A percentile compares a stretch with the other conserved stretches of the same genome.
phyloP scores from a whole-genome alignment of 495 filamentous ascomycete genomes.

The Articulospora tetracladia region DNA sequence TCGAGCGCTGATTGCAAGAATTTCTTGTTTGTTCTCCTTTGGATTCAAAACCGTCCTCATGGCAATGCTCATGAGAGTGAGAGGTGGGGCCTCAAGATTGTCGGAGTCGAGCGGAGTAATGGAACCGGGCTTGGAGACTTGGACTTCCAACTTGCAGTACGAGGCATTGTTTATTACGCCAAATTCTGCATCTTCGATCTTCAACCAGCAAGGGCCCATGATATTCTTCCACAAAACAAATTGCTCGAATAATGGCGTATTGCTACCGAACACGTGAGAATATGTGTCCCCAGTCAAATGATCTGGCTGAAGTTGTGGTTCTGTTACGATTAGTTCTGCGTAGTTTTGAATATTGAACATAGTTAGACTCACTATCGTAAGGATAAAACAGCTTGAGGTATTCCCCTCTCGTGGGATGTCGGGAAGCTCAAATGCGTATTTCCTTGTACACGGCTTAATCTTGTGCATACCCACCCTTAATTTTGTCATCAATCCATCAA shows the following conservation, averaged over 20 bases:
- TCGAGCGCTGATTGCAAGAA: slow-evolving; percentile 82
- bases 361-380: slow-evolving; percentile 54
- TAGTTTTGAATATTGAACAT: not conserved
- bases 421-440: slow-evolving; percentile 92
- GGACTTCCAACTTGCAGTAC: slow-evolving; percentile 93
- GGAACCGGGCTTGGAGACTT: slow-evolving; percentile 68
- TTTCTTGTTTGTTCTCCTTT: slow-evolving; percentile 96
- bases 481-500: slow-evolving; percentile 78
- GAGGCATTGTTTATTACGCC: slow-evolving; percentile 83
- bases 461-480: slow-evolving; percentile 84
- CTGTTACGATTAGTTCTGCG: slow-evolving; percentile 15
- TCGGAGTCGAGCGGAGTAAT: slow-evolving; percentile 73
- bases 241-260: slow-evolving; percentile 92
- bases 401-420: slow-evolving; percentile 84
- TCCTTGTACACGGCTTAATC: slow-evolving; percentile 83
- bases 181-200: slow-evolving; percentile 81
- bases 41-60: slow-evolving; percentile 83
- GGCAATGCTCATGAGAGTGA: slow-evolving; percentile 92
- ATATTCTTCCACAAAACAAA: slow-evolving; percentile 98
- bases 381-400: slow-evolving; percentile 94
- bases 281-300: slow-evolving; percentile 82
- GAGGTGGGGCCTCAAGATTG: slow-evolving; percentile 71
- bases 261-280: slow-evolving; percentile 90
- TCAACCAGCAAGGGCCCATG: slow-evolving; percentile 97
- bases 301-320: slow-evolving; percentile 58